Evolutionary conservation across 176 grass and related monocot genomes (phyloP).

Genomic region (Hordeum marinum): DNA sequence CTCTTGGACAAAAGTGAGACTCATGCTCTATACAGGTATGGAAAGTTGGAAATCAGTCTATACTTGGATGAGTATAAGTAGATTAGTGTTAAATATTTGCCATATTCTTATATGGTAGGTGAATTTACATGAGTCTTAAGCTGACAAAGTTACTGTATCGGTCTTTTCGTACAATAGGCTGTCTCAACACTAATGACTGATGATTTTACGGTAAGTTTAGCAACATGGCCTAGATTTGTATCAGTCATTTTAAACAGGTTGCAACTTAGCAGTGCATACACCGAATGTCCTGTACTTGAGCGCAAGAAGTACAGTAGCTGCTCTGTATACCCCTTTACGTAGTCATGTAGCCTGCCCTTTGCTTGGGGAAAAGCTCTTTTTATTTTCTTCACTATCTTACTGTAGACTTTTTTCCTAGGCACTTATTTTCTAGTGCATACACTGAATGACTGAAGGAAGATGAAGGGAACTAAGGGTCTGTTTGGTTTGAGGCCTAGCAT

Average conservation of each 20-base stretch:
- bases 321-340: not conserved
- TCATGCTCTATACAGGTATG: constrained; percentile 87
- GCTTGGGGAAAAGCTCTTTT: not conserved
- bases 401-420: not conserved
- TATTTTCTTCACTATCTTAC: not conserved
- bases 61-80: not conserved
- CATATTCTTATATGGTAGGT: not conserved
- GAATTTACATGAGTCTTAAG: not conserved
- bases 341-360: not conserved
- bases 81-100: not conserved
- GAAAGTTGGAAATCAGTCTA: not conserved
- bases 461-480: not conserved
- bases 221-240: not conserved
- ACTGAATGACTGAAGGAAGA: not conserved
- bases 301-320: not conserved
- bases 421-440: not conserved
- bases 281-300: not conserved
- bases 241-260: not conserved
- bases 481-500: no score
- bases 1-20: constrained; percentile 89
- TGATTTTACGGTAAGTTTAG: not conserved
- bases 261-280: not conserved
- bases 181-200: not conserved
- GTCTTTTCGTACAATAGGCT: not conserved
- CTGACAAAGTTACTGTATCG: not conserved